Evolutionary conservation across 768 basidiomycete genomes (phyloP), one percentile per base, ranked within the genome.

Genomic region (Podaxis pistillaris): DNA sequence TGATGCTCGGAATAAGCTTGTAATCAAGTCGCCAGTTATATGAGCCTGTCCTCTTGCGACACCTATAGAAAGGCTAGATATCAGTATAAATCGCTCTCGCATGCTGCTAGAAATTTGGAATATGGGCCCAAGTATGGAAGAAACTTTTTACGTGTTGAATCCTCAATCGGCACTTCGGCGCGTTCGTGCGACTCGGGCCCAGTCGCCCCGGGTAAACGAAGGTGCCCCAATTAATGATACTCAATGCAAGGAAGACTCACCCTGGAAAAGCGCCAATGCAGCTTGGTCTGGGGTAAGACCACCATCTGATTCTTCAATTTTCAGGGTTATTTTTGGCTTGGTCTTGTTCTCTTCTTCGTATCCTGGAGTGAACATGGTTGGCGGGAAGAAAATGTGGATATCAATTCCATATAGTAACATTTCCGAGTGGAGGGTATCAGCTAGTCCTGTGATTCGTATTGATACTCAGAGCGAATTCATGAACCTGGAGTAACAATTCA

Each of bases 321-420:
- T 86, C 56, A 81, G 80, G 9, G 86, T 86, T 63, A 96, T 81
- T 30, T 78, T 79, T 0, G 94, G 95, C 68, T 96, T 96, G 7
- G 79, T 82, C 68, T 81, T 82, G 71, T 91, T 87, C 71, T 96
- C 94, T 61, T 84, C 81, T 17, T 89, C 86, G 64, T 79, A 90
- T 0, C 94, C 93, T 0, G 92, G 88, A 0, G 86, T 86, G 66
- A 78, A 83, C 78, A 97, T 96, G 1, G 92, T 92, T 1, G 82
- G 82, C 0, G 95, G 93, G 75, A 93, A 88, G 75, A 86, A 93
- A 49, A 92, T 84, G 66, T 95, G 93, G 5, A 93, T 83, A 56
- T 81, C 78, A 69, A 93, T 90, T 55, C 81, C 83, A 71, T 96
- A 94, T 6, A 95, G 78, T 64, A 87, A 76, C 54, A 93, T 77